Percentiles rank a stretch among this genome's conserved stretches.
phyloP scores from a whole-genome alignment of 2,329 filamentous ascomycete genomes.

The Lomentospora prolificans region DNA sequence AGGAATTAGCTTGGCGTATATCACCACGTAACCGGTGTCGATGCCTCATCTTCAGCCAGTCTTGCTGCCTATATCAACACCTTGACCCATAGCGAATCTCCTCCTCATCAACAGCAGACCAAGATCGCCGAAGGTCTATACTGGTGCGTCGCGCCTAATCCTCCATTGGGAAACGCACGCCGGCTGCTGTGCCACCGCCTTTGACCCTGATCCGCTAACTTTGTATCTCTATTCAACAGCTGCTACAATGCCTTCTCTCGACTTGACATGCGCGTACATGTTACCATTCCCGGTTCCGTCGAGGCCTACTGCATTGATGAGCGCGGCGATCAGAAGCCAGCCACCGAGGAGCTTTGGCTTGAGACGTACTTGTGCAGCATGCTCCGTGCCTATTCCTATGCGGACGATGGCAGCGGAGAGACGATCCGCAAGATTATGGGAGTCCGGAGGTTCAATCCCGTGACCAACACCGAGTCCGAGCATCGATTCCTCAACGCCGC shows the following conservation, averaged over 20 bases:
- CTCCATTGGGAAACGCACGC: background rate
- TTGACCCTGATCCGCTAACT: background rate
- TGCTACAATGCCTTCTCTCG: slow-evolving; percentile 99
- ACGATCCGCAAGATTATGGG: slow-evolving; percentile 95
- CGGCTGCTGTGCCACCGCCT: background rate
- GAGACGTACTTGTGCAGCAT: slow-evolving; percentile 97
- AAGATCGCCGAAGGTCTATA: slow-evolving; percentile 94
- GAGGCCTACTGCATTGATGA: slow-evolving; percentile 98
- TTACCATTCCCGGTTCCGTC: slow-evolving; percentile 91
- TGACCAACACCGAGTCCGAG: slow-evolving; percentile 96
- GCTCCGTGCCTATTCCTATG: slow-evolving; percentile 88
- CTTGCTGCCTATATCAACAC: slow-evolving; percentile 98
- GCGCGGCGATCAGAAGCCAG: slow-evolving; percentile 85
- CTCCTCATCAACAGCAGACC: slow-evolving; percentile 57
- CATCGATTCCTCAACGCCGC: slow-evolving; percentile 92
- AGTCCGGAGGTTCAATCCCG: slow-evolving; percentile 93
- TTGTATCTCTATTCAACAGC: slow-evolving; percentile 20
- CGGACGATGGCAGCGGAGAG: slow-evolving; percentile 88
- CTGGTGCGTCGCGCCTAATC: slow-evolving; percentile 50
- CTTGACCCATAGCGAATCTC: slow-evolving; percentile 71
- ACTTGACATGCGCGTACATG: slow-evolving; percentile 95
- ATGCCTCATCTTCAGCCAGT: slow-evolving; percentile 94
- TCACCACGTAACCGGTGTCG: slow-evolving; percentile 94
- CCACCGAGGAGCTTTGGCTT: slow-evolving; percentile 89
- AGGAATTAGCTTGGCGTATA: slow-evolving; percentile 75